Evolutionary conservation across 106 monocot genomes (phyloP).

Genomic region (Cymbidium sinense): DNA sequence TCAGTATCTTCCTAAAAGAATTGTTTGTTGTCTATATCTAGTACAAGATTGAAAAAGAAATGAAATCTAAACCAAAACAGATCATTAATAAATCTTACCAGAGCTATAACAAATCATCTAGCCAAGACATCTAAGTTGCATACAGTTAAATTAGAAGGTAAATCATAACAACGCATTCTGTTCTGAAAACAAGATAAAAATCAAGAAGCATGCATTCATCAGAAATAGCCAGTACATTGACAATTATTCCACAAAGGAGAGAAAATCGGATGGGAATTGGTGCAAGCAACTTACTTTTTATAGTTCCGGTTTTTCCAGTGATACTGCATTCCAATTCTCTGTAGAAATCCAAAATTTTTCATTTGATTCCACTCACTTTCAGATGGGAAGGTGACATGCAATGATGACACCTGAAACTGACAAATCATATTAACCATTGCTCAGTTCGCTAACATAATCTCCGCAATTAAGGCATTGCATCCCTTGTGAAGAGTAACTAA

Average conservation of each 20-base stretch:
- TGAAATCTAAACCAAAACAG: no score
- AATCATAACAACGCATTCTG: neutral
- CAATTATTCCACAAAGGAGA: neutral
- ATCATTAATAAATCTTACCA: no score
- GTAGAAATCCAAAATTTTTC: slow-evolving; percentile 68
- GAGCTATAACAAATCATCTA: no score
- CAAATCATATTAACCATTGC: neutral
- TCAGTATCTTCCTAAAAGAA: no score
- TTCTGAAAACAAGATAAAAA: neutral
- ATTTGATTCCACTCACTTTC: slow-evolving; percentile 79
- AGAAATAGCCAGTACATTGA: neutral
- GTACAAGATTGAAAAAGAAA: no score
- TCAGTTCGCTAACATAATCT: neutral
- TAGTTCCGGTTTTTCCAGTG: slow-evolving; percentile 99
- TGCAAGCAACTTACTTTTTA: slow-evolving; percentile 48
- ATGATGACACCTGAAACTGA: slow-evolving; percentile 80
- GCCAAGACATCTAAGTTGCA: no score
- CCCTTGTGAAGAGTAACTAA: neutral
- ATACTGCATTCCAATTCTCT: slow-evolving; percentile 94
- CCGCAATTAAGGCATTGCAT: neutral
- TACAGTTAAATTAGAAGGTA: no score
- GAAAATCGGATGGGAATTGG: neutral
- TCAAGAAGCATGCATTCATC: neutral
- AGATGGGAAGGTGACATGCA: slow-evolving; percentile 90
- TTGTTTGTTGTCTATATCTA: no score